Evolutionary conservation across 176 grass and related monocot genomes (phyloP).

Genomic region (Raddia distichophylla): DNA sequence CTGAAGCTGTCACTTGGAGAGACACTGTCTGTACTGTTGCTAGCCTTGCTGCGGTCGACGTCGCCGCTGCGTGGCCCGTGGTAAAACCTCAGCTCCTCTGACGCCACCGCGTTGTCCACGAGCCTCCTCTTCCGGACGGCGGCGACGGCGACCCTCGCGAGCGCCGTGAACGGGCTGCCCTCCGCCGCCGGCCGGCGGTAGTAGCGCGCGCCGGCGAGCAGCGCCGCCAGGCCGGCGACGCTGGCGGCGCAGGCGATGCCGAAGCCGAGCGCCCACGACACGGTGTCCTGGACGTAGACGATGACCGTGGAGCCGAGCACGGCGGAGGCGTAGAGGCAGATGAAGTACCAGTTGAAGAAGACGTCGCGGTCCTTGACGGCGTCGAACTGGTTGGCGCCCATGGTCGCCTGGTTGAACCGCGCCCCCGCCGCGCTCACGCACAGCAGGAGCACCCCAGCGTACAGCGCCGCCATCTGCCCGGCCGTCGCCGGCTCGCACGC

Average conservation of each 20-base stretch:
- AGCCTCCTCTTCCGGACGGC: constrained; percentile 59
- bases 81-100: constrained; percentile 41
- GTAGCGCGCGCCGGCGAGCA: constrained; percentile 57
- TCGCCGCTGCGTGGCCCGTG: constrained; percentile 19
- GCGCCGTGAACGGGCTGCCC: constrained; percentile 74
- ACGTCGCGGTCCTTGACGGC: constrained; percentile 47
- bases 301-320: constrained; percentile 58
- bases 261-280: constrained; percentile 67
- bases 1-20: constrained; percentile 62
- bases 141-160: constrained; percentile 60
- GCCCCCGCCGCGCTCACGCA: constrained; percentile 60
- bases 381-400: constrained; percentile 84
- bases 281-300: constrained; percentile 68
- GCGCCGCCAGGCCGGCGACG: constrained; percentile 38
- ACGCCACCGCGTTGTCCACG: background rate
- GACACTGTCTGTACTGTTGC: background rate
- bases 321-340: constrained; percentile 53
- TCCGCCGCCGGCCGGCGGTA: constrained; percentile 41
- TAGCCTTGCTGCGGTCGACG: constrained; percentile 4
- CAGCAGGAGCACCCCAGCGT: constrained; percentile 49
- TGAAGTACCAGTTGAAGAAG: constrained; percentile 89
- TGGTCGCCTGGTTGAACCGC: constrained; percentile 68
- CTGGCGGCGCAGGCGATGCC: constrained; percentile 32
- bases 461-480: constrained; percentile 54
- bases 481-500: constrained; percentile 44